Base-by-base conservation (phyloP, 495 filamentous ascomycete species). In the Aspergillus diversus region DNA sequence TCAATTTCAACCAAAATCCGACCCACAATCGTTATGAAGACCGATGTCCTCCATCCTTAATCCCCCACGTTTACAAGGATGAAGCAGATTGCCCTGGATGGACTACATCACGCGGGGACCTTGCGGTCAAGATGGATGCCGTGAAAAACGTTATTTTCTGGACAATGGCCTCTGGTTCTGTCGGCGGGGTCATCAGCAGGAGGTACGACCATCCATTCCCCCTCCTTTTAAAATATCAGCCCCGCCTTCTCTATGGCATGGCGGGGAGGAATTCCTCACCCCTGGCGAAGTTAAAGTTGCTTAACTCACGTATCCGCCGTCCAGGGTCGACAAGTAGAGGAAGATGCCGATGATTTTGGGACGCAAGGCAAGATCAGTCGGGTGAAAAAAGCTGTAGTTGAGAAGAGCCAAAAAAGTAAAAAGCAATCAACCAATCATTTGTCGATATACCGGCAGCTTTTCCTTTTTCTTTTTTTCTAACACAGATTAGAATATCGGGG, bases 281-380 rank as follows among this genome's bases (percentile, higher is more conserved):
- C 47, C 47, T 17, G 5, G 16, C 47, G n/a, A 50, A 50, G 47
- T 17, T 27, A 17, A 50, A 27, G 7, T 5, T 31, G 11, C 47
- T 46, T 42, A 11, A 35, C 58, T 62, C 16, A 62, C 33, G 16
- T 16, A 51, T 9, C 9, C 11, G 3, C 33, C n/a, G 17, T 67
- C 9, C 60, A 81, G 79, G 79, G 76, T 31, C 65, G 55, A 21
- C 74, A 87, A 80, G 80, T 87, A 50, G 89, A 89, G 73, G 86
- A 86, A 63, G 91, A 94, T 67, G 86, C 89, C 56, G 93, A 93
- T 64, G 86, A 88, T 66, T 92, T 89, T 64, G 88, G 87, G 50
- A 84, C 80, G 13, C 78, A 82, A 55, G 91, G 91, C 54, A 84
- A 82, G 62, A 87, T 81, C 60, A 76, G 78, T 54, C 78, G 84